Percentiles rank a stretch among this genome's conserved stretches.
These are phyloP conservation scores for Ophiostoma ulmi DNA, from an alignment of 2,329 filamentous ascomycete genomes.

Conservation along the genomic window DNA sequence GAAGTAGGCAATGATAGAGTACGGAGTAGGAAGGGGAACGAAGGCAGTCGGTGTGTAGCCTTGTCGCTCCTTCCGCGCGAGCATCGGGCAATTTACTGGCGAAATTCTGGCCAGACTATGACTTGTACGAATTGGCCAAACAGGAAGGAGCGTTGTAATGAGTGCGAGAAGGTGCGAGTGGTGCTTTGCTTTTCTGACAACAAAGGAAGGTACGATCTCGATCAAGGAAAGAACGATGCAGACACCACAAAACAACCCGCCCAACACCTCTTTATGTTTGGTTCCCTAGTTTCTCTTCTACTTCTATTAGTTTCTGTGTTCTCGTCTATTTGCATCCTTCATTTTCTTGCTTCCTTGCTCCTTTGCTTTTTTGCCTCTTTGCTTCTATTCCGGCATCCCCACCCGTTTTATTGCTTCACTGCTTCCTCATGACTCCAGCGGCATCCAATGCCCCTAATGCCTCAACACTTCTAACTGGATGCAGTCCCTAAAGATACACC, in stretches of 20 bases:
- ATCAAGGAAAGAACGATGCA: slow-evolving; percentile 18
- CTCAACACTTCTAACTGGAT: background rate
- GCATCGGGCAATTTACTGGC: slow-evolving; percentile 2
- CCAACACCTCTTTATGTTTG: background rate
- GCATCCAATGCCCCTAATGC: background rate
- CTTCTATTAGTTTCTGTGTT: background rate
- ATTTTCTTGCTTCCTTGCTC: background rate
- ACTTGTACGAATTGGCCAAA: background rate
- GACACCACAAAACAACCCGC: background rate
- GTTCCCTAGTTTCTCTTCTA: background rate
- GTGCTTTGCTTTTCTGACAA: slow-evolving; percentile 5
- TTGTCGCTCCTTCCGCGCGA: slow-evolving; percentile 12
- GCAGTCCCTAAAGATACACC: background rate
- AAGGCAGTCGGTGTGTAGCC: background rate
- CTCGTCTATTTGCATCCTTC: background rate
- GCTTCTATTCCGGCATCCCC: background rate
- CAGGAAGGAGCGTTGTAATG: slow-evolving; percentile 15
- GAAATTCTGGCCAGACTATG: background rate
- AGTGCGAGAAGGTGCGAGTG: background rate
- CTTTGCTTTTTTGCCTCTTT: background rate
- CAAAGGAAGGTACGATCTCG: slow-evolving; percentile 19
- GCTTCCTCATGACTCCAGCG: background rate
- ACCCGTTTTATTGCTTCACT: slow-evolving; percentile 4
- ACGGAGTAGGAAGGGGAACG: background rate
- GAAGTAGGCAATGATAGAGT: too few relatives aligned